Percentiles rank a stretch among this genome's conserved stretches.
These are phyloP conservation scores for Phyllosticta capitalensis DNA, from an alignment of 2,329 filamentous ascomycete species.

Conservation along the genomic window DNA sequence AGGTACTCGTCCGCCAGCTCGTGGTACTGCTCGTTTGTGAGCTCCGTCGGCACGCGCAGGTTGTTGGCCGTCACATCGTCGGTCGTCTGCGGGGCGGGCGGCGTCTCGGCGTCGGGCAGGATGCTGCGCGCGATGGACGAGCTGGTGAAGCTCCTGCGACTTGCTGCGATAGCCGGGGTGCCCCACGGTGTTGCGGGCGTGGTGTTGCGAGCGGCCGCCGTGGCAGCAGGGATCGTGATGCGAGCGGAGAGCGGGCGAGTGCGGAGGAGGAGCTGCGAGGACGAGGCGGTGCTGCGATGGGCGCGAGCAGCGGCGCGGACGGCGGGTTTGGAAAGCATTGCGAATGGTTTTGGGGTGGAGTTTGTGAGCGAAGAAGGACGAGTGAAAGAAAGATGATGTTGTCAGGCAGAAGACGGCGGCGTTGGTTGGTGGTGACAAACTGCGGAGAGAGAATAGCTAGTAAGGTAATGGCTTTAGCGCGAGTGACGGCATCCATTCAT, in stretches of 20 bases:
- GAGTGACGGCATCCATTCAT: not conserved
- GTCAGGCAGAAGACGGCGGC: not conserved
- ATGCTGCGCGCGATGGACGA: constrained; percentile 24
- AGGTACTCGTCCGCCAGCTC: constrained; percentile 68
- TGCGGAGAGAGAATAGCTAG: not conserved
- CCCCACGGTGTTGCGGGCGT: not conserved
- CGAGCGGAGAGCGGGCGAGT: not conserved
- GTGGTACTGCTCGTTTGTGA: constrained; percentile 66
- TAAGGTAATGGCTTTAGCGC: not conserved
- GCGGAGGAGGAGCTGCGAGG: no score
- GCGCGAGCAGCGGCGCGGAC: not conserved
- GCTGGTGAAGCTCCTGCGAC: constrained; percentile 19
- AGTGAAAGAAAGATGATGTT: not conserved
- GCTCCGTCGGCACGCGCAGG: constrained; percentile 43
- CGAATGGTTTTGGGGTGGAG: not conserved
- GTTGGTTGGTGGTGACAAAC: not conserved
- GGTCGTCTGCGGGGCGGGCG: constrained; percentile 27
- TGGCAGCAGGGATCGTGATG: not conserved
- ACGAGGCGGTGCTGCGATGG: constrained; percentile 1
- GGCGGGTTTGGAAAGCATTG: constrained; percentile 1
- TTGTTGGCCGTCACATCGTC: constrained; percentile 29
- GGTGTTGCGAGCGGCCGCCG: not conserved
- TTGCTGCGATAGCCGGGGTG: not conserved
- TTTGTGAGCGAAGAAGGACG: not conserved
- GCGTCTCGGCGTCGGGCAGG: constrained; percentile 36